These are phyloP conservation scores for Backusella psychrophila DNA, from an alignment of 192 early-diverging fungal genomes.

Conservation along the genomic window DNA sequence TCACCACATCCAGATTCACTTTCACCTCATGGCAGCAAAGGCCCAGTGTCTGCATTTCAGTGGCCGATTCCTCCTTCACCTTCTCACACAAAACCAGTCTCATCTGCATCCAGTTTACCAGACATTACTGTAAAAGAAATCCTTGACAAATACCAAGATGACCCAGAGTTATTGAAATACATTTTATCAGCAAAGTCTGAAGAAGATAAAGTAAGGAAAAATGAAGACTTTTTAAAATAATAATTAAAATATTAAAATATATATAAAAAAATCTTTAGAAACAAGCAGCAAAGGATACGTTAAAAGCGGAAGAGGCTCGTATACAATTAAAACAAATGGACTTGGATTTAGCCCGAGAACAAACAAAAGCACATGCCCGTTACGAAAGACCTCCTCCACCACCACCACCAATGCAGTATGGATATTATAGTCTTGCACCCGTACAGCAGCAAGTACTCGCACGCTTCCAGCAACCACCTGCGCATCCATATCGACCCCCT, in stretches of 20 bases:
- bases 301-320: conserved; percentile 20
- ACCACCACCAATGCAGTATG: not conserved
- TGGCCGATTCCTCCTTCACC: conserved; percentile 17
- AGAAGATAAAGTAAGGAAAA: conserved; percentile 19
- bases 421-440: conserved; percentile 15
- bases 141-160: conserved; percentile 12
- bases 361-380: conserved; percentile 1
- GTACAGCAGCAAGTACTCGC: conserved; percentile 27
- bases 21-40: not conserved
- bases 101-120: not conserved
- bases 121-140: conserved; percentile 14
- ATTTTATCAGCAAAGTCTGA: conserved; percentile 16
- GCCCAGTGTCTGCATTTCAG: conserved; percentile 5
- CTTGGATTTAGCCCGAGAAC: conserved; percentile 22
- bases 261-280: conserved; percentile 14
- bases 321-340: conserved; percentile 28
- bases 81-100: not conserved
- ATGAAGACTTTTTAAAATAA: not conserved
- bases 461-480: conserved; percentile 12
- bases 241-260: not conserved
- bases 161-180: conserved; percentile 18
- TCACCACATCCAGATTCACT: conserved; percentile 1
- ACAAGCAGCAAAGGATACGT: conserved; percentile 18
- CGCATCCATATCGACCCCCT: not conserved
- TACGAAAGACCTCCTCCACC: conserved; percentile 12